Base-by-base conservation (phyloP, 2,329 filamentous ascomycete genomes). In the Rhynchosporium agropyri region DNA sequence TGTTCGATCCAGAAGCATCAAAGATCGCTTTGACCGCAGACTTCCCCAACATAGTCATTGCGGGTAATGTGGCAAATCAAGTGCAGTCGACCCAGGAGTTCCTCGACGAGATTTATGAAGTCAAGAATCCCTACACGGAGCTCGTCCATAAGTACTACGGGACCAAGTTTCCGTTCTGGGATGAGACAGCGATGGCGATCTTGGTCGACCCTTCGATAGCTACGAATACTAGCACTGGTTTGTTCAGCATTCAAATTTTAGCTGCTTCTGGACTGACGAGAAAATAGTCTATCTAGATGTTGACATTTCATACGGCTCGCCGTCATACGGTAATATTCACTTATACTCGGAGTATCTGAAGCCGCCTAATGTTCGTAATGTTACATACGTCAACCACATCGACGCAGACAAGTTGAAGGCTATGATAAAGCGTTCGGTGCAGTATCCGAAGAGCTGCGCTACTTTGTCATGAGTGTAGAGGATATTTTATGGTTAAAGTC, bases 351-450 rank as follows among this genome's bases (percentile, higher is more conserved):
- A 75, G 40, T 74, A 74, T 3, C 69, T 79, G 8, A 74, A 72
- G 63, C 78, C 78, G 7, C 72, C 71, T 59, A 71, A 71, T 9
- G 62, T 77, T 33, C 68, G 71, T n/a, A 72, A 75, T 58, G 75
- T 36, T 80, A 77, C 77, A n/a, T 78, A 76, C 69, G 72, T 79
- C 1, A 68, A 76, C 40, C 70, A 72, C 29, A 73, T 80, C 61
- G 76, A 80, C 65, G 74, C 67, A 0, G 69, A 71, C 8, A 71
- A 63, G 55, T 64, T 79, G 36, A 76, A 76, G 65, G 54, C 70
- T 46, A 73, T 72, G 65, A 76, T 79, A 26, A 78, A 77, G 70
- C 70, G 72, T 53, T 69, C 74, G 26, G 72, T 79, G 33, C 69
- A 71, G 31, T 69, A 67, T 49, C 68, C 68, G 31, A 62, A 36